Evolutionary conservation across 2,329 filamentous ascomycete species (phyloP).

Genomic region (Stachybotrys chartarum): DNA sequence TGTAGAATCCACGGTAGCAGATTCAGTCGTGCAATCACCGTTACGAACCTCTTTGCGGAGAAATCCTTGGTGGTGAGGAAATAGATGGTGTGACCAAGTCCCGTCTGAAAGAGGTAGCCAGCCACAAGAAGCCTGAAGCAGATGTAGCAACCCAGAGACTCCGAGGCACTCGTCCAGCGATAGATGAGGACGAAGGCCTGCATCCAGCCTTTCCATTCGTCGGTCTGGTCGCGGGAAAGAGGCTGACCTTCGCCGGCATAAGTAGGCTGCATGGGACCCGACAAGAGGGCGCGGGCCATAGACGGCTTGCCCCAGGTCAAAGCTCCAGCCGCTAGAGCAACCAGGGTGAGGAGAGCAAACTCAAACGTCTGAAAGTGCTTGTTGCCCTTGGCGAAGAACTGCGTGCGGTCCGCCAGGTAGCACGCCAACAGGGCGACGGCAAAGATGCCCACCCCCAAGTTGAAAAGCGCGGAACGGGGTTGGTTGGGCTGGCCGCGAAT

Average conservation of each 20-base stretch:
- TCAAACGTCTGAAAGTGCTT: slow-evolving; percentile 13
- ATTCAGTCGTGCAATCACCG: slow-evolving; percentile 51
- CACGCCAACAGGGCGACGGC: slow-evolving; percentile 17
- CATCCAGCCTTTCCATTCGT: slow-evolving; percentile 64
- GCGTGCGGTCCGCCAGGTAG: slow-evolving; percentile 19
- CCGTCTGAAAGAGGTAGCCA: slow-evolving; percentile 55
- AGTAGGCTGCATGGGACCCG: slow-evolving; percentile 1
- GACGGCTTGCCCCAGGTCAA: slow-evolving; percentile 12
- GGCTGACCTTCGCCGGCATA: slow-evolving; percentile 11
- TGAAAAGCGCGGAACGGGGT: slow-evolving; percentile 7
- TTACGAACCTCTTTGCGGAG: slow-evolving; percentile 42
- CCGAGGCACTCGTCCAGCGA: slow-evolving; percentile 48
- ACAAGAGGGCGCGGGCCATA: slow-evolving; percentile 2
- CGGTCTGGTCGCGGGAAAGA: slow-evolving; percentile 43
- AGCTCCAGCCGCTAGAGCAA: slow-evolving; percentile 6
- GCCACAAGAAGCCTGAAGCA: slow-evolving; percentile 46
- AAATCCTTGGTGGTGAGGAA: slow-evolving; percentile 50
- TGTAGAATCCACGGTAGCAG: slow-evolving; percentile 44
- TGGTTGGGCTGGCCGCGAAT: slow-evolving; percentile 7
- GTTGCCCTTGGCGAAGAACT: slow-evolving; percentile 17
- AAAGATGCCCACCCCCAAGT: slow-evolving; percentile 17
- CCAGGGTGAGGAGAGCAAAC: slow-evolving; percentile 8
- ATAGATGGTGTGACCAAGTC: slow-evolving; percentile 54
- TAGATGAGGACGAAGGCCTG: slow-evolving; percentile 46
- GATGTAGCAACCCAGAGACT: slow-evolving; percentile 44